Base-by-base conservation (phyloP, 169 alveolate species). In the Cryptosporidium baileyi region DNA sequence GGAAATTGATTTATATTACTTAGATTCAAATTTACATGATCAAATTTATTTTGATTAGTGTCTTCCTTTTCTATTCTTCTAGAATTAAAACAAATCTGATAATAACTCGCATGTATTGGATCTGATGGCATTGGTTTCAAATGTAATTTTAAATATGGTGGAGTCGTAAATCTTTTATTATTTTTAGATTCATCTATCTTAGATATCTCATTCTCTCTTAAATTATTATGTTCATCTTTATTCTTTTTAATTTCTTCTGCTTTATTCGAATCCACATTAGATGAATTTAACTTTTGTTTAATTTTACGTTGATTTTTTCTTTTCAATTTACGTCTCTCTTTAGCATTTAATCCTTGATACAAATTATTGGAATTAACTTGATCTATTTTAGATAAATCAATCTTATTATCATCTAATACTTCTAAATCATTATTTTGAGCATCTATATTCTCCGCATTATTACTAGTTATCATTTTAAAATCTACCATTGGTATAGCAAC, bases 241-340 rank as follows among this genome's bases (percentile, higher is more conserved):
- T 6, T 19, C 5, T 60, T 43, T 30, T 9, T 57, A 26, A 49
- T 45, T 17, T n/a, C 24, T n/a, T 40, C 85, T 11, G 30, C 54
- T 57, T 32, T 28, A 26, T n/a, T 32, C 34, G 80, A 5, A 41
- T 22, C 63, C 9, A 43, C 81, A 61, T 54, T 15, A 54, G 17
- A 17, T 15, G 38, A 22, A 11, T 22, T 44, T 40, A 59, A 40
- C 49, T 57, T 54, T 59, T 60, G 60, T 57, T 54, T 80, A 47
- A 47, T 43, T 60, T 36, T 45, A 49, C 89, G 89, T 47, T 36
- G 89, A 63, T 30, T 89, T 89, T 80, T 81, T 80, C 80, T 89
- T 67, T 30, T 62, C 44, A 41, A 30, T 81, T 40, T 80, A 63
- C 65, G 57, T 40, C 80, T 67, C 47, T 47, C 90, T 79, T 65